Conservation (phyloP, 2,329 filamentous ascomycete genomes). For the Neonectria faginata region DNA sequence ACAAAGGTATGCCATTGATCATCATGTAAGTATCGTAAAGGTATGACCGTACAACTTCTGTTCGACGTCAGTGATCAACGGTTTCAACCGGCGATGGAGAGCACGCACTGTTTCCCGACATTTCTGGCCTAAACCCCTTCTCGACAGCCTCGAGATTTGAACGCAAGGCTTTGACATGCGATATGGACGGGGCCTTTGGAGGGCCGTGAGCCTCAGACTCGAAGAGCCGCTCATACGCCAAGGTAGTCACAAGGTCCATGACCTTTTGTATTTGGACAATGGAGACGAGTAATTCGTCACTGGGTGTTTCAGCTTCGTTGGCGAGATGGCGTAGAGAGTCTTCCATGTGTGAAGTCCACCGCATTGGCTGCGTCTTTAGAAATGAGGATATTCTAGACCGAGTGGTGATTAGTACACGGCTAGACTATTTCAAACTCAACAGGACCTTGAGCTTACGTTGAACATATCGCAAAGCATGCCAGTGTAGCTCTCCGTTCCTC, state of each 20-base stretch:
- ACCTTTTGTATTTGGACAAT: conserved; percentile 52
- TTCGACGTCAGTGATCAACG: not conserved
- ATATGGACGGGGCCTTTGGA: conserved; percentile 33
- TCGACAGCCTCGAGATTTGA: conserved; percentile 8
- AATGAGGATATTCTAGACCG: conserved; percentile 34
- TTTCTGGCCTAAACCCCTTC: conserved; percentile 34
- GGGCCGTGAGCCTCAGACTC: conserved; percentile 11
- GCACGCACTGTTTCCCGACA: conserved; percentile 48
- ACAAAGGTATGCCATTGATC: conserved; percentile 52
- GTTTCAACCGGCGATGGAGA: too few species aligned
- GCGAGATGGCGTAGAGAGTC: conserved; percentile 60
- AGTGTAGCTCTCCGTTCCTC: conserved; percentile 48
- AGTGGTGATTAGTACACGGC: not conserved
- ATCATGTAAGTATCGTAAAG: conserved; percentile 52
- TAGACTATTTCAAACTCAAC: not conserved
- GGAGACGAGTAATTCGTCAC: conserved; percentile 59
- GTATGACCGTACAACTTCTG: conserved; percentile 52
- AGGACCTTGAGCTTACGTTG: conserved; percentile 37
- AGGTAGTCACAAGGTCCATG: conserved; percentile 36
- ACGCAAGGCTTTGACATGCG: conserved; percentile 44
- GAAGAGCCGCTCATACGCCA: conserved; percentile 33
- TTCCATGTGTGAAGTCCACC: conserved; percentile 67
- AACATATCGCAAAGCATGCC: conserved; percentile 46
- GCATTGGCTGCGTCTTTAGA: conserved; percentile 57
- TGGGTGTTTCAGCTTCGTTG: conserved; percentile 55